phyloP scores from a whole-genome alignment of 495 filamentous ascomycete species.

The Hypoxylon trugodes region DNA sequence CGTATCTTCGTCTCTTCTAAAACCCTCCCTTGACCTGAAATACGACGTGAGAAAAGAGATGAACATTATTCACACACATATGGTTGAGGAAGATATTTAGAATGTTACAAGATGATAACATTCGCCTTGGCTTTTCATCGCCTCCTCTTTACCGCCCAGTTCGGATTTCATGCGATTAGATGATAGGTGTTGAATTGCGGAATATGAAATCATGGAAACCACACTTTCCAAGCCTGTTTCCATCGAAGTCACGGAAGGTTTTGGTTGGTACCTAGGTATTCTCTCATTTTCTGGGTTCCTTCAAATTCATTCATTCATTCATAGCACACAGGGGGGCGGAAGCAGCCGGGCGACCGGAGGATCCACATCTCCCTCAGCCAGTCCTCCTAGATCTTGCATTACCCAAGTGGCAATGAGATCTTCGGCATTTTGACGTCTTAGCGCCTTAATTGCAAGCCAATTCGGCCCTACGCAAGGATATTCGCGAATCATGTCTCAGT shows the following conservation, averaged over 20 bases:
- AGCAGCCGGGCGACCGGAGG: conserved; percentile 36
- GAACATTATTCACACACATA: not conserved
- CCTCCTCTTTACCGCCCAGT: not conserved
- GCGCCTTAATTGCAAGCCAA: conserved; percentile 37
- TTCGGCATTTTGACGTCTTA: conserved; percentile 42
- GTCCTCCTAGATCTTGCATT: conserved; percentile 41
- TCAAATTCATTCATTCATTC: not conserved
- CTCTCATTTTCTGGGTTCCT: too few relatives aligned
- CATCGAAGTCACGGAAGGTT: not conserved
- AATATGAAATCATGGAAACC: too few relatives aligned
- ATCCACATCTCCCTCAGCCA: conserved; percentile 26
- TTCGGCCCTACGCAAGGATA: conserved; percentile 39
- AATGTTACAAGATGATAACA: not conserved
- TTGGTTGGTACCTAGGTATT: not conserved
- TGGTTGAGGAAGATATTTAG: not conserved
- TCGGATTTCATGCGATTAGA: not conserved
- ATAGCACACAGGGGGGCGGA: conserved; percentile 26
- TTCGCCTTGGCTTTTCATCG: not conserved
- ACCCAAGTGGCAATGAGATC: conserved; percentile 42
- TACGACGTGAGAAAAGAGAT: not conserved
- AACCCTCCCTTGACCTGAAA: not conserved
- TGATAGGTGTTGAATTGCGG: too few relatives aligned
- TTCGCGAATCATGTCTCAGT: conserved; percentile 42
- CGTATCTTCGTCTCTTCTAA: conserved; percentile 5
- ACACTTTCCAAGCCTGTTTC: not conserved